phyloP scores from a whole-genome alignment of 257 asterid species.

The Leptodermis oblonga region DNA sequence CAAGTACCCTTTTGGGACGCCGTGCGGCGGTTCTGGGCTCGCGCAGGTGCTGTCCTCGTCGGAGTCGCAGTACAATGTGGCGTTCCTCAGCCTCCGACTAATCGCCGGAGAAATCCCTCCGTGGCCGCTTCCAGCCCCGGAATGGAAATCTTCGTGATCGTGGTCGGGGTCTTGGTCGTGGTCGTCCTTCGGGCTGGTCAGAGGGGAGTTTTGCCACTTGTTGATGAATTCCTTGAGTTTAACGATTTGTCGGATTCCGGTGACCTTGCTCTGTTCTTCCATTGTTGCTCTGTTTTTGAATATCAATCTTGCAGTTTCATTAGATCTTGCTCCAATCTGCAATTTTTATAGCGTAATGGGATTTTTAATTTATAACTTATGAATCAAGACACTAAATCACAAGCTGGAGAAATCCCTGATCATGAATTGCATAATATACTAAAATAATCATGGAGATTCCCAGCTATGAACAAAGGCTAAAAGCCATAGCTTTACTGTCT shows the following conservation, averaged over 20 bases:
- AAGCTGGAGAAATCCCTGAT: constrained; percentile 13
- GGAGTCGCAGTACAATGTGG: constrained; percentile 23
- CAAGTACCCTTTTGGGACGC: constrained; percentile 38
- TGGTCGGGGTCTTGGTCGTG: background rate
- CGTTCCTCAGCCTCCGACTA: constrained; percentile 25
- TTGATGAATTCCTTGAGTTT: constrained; percentile 54
- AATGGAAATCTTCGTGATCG: background rate
- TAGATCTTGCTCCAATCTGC: constrained; percentile 47
- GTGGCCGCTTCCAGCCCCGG: too few species aligned
- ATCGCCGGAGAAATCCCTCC: constrained; percentile 42
- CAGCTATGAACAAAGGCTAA: background rate
- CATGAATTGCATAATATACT: background rate
- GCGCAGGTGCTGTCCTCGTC: constrained; percentile 40
- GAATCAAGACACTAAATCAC: background rate
- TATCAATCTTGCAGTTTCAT: constrained; percentile 30
- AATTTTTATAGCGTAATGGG: constrained; percentile 14
- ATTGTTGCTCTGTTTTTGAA: constrained; percentile 20
- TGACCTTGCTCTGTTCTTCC: constrained; percentile 56
- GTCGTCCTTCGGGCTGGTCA: constrained; percentile 12
- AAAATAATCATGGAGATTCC: background rate
- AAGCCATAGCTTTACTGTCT: constrained; percentile 7
- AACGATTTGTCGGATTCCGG: constrained; percentile 73
- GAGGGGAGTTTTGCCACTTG: constrained; percentile 64
- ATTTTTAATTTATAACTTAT: constrained; percentile 4
- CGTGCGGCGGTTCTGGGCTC: constrained; percentile 39